Conservation (phyloP, 75 land plant species). For the Chamaecyparis obtusa region DNA sequence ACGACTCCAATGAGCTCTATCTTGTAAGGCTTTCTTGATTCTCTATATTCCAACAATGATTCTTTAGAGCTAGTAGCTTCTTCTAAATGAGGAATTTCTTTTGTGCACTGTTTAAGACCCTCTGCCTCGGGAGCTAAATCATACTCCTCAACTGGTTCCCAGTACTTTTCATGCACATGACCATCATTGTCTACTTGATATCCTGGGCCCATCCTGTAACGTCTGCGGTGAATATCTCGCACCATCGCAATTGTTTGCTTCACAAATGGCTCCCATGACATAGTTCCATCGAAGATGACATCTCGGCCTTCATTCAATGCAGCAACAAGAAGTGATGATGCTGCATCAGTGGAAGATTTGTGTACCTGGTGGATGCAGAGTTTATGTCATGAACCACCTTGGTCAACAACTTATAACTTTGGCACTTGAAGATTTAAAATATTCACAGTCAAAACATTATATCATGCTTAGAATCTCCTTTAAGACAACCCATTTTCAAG, state of each 20-base stretch:
- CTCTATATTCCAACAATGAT: not conserved
- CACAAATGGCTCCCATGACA: slow-evolving; percentile 57
- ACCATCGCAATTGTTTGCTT: slow-evolving; percentile 44
- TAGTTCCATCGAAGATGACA: slow-evolving; percentile 45
- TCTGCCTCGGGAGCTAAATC: not conserved
- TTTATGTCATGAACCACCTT: slow-evolving; percentile 4
- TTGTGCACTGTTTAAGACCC: slow-evolving; percentile 1
- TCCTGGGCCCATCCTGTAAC: slow-evolving; percentile 48
- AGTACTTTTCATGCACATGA: slow-evolving; percentile 27
- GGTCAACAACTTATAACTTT: not conserved
- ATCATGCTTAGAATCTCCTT: not conserved
- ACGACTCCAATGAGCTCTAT: slow-evolving; percentile 44
- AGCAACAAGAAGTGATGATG: slow-evolving; percentile 42
- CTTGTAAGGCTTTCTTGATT: slow-evolving; percentile 24
- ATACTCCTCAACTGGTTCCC: slow-evolving; percentile 30
- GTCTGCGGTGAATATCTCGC: slow-evolving; percentile 30
- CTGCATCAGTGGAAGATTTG: slow-evolving; percentile 41
- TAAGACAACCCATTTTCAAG: too few species aligned
- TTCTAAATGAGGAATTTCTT: not conserved
- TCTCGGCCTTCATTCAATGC: slow-evolving; percentile 46
- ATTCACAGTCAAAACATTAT: not conserved
- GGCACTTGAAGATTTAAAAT: not conserved
- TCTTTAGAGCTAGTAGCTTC: not conserved
- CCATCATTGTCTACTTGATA: slow-evolving; percentile 24
- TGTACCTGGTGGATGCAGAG: slow-evolving; percentile 26